phyloP scores from a whole-genome alignment of 106 monocot species.

The Dioscorea alata region DNA sequence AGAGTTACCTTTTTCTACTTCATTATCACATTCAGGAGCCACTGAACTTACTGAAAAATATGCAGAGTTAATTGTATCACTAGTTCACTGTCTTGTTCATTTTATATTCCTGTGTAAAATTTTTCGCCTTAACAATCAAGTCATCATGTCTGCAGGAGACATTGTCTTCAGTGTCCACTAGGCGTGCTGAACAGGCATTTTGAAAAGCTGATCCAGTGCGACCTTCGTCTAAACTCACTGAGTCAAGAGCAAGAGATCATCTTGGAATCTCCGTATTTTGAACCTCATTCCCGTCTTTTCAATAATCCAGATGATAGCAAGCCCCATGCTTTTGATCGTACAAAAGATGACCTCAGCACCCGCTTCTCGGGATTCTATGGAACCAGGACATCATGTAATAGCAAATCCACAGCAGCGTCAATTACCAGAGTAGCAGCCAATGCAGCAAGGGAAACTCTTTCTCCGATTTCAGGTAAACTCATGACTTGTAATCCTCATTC shows the following conservation, averaged over 20 bases:
- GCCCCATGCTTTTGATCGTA: constrained; percentile 27
- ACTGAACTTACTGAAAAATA: too few species aligned
- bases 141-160: constrained; percentile 44
- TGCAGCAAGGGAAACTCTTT: constrained; percentile 19
- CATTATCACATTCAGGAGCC: too few species aligned
- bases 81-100: too few species aligned
- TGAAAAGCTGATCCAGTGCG: constrained; percentile 84
- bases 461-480: constrained; percentile 60
- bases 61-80: too few species aligned
- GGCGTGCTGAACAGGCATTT: constrained; percentile 85
- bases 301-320: constrained; percentile 50
- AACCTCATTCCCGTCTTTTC: constrained; percentile 46
- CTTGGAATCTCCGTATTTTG: constrained; percentile 70
- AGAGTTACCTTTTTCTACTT: too few species aligned
- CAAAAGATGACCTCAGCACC: constrained; percentile 38
- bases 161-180: constrained; percentile 75
- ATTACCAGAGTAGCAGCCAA: constrained; percentile 14
- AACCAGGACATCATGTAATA: constrained; percentile 13
- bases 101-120: too few species aligned
- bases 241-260: constrained; percentile 49
- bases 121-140: too few species aligned
- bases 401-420: constrained; percentile 25
- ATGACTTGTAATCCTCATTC: neutral
- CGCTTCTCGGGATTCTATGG: constrained; percentile 21
- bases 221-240: constrained; percentile 57